Evolutionary conservation across 768 basidiomycete species (phyloP).

Genomic region (Rhodotorula diobovata): DNA sequence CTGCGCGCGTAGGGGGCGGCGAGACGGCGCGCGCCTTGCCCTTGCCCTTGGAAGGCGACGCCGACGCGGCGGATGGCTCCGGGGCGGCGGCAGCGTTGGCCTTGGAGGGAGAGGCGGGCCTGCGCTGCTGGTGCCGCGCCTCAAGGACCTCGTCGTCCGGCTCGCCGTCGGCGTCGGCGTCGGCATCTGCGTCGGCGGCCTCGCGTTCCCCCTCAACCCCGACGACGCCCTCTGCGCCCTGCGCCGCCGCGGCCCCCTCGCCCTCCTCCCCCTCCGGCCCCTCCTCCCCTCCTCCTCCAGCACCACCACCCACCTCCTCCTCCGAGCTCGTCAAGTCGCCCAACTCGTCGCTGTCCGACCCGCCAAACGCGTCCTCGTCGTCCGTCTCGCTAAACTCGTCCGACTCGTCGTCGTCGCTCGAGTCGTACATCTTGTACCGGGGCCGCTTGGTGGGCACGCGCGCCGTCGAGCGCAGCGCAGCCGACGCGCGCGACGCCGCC

Average conservation of each 20-base stretch:
- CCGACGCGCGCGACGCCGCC: not conserved
- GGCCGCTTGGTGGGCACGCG: not conserved
- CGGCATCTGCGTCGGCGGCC: not conserved
- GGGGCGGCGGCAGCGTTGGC: not conserved
- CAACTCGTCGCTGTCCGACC: not conserved
- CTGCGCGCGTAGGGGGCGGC: not conserved
- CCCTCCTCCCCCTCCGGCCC: too few relatives aligned
- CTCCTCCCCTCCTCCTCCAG: too few relatives aligned
- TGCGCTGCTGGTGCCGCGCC: not conserved
- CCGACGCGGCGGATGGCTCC: not conserved
- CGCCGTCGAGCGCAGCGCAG: not conserved
- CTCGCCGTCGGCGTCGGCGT: conserved; percentile 2
- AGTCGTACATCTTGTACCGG: not conserved
- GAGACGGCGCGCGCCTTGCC: not conserved
- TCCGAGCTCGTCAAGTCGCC: not conserved
- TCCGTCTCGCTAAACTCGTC: not conserved
- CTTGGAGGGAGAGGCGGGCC: not conserved
- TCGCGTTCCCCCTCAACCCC: too few relatives aligned
- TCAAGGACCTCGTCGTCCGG: not conserved
- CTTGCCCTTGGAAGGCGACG: not conserved
- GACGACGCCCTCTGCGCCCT: too few relatives aligned
- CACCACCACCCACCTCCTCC: not conserved
- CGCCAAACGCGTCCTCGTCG: not conserved
- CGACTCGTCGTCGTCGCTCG: not conserved
- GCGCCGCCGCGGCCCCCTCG: not conserved